phyloP scores from a whole-genome alignment of 345 rosid species.

The Bruguiera sexangula region DNA sequence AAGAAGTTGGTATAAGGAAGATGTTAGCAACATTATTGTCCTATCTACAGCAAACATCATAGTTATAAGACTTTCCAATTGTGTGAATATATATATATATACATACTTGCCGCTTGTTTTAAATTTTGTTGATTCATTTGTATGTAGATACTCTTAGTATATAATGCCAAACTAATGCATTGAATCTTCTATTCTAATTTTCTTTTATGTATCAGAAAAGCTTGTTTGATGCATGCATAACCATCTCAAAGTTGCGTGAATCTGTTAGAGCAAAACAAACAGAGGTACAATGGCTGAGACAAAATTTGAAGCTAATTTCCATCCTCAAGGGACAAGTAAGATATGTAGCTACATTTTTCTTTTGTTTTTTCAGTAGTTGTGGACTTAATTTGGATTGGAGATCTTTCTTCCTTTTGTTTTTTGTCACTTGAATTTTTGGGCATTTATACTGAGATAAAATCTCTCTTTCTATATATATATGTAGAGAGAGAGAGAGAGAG shows the following conservation, averaged over 20 bases:
- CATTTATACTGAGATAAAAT: background rate
- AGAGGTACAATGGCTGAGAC: constrained; percentile 59
- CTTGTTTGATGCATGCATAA: constrained; percentile 51
- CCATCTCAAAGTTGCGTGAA: constrained; percentile 59
- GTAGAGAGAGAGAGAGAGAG: too few relatives aligned
- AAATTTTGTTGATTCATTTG: background rate
- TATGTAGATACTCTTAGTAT: background rate
- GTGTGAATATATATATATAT: too few relatives aligned
- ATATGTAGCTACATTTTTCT: constrained; percentile 12
- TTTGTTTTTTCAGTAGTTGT: constrained; percentile 3
- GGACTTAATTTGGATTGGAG: background rate
- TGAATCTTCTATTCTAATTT: background rate
- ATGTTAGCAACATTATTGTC: too few relatives aligned
- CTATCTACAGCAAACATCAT: too few relatives aligned
- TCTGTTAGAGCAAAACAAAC: constrained; percentile 64
- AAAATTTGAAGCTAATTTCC: constrained; percentile 56
- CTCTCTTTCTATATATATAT: background rate
- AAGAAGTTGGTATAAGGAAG: too few relatives aligned
- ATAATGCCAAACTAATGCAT: background rate
- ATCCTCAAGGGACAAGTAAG: constrained; percentile 74
- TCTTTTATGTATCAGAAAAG: constrained; percentile 53
- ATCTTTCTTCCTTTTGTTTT: background rate
- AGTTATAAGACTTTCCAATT: too few relatives aligned
- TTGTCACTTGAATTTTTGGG: background rate
- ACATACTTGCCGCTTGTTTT: background rate